phyloP scores from a whole-genome alignment of 2,329 filamentous ascomycete species.

The Fusarium sp. region DNA sequence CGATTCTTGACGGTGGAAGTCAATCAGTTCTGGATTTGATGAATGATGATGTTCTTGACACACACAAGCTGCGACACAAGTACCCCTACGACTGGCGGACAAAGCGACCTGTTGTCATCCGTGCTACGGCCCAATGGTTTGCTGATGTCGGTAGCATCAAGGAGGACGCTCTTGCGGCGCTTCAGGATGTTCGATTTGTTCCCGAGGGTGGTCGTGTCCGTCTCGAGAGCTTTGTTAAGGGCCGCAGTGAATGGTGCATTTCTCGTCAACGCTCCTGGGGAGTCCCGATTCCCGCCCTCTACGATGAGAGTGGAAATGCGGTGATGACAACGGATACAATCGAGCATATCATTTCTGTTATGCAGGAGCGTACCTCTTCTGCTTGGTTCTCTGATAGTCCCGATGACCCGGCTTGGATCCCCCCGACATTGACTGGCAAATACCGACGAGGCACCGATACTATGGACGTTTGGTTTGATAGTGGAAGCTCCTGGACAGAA shows the following conservation, averaged over 20 bases:
- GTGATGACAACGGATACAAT: slow-evolving; percentile 85
- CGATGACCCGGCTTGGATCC: slow-evolving; percentile 83
- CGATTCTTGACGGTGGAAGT: slow-evolving; percentile 78
- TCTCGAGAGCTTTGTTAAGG: slow-evolving; percentile 86
- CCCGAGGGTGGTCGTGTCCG: slow-evolving; percentile 79
- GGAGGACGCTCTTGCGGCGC: slow-evolving; percentile 73
- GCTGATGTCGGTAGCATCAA: slow-evolving; percentile 91
- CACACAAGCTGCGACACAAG: slow-evolving; percentile 84
- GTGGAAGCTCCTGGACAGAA: slow-evolving; percentile 90
- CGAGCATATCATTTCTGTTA: slow-evolving; percentile 83
- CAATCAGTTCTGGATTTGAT: slow-evolving; percentile 78
- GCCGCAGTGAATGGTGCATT: slow-evolving; percentile 96
- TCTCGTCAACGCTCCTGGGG: slow-evolving; percentile 97
- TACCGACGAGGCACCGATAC: slow-evolving; percentile 89
- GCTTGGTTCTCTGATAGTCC: slow-evolving; percentile 91
- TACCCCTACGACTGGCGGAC: slow-evolving; percentile 99
- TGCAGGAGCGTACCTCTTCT: slow-evolving; percentile 83
- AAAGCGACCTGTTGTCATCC: slow-evolving; percentile 89
- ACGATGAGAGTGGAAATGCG: slow-evolving; percentile 77
- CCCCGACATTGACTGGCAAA: slow-evolving; percentile 67
- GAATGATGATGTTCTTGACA: slow-evolving; percentile 72
- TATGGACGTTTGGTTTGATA: slow-evolving; percentile 99
- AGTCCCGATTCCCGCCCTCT: slow-evolving; percentile 93
- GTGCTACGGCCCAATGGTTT: slow-evolving; percentile 98
- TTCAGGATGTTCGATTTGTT: slow-evolving; percentile 81